Evolutionary conservation across 768 basidiomycete species (phyloP).

Genomic region (Tubosaeta sp.): DNA sequence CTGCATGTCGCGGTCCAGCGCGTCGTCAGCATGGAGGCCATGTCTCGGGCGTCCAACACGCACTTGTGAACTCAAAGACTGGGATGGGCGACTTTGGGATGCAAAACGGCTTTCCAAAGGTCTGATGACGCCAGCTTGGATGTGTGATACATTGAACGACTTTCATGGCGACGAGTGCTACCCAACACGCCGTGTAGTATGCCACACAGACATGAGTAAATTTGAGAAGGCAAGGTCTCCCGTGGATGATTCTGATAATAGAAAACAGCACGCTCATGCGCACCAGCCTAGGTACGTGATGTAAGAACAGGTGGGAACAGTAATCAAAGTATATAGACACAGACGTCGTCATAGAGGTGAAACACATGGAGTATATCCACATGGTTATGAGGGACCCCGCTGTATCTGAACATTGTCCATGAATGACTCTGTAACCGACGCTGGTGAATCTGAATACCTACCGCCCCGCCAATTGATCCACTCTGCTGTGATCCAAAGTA

Average conservation of each 20-base stretch:
- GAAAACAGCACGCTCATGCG: slow-evolving; percentile 20
- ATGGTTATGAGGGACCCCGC: slow-evolving; percentile 2
- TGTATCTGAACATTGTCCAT: slow-evolving; percentile 1
- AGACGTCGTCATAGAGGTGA: slow-evolving; percentile 8
- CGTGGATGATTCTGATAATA: slow-evolving; percentile 14
- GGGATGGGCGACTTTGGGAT: neutral
- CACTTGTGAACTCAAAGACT: slow-evolving; percentile 16
- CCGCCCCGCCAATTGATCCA: slow-evolving; percentile 8
- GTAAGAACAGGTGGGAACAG: neutral
- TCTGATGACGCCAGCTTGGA: slow-evolving; percentile 6
- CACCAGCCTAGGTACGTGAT: slow-evolving; percentile 4
- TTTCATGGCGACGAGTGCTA: slow-evolving; percentile 6
- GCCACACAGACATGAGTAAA: slow-evolving; percentile 8
- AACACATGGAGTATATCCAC: slow-evolving; percentile 12
- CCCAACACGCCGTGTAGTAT: slow-evolving; percentile 6
- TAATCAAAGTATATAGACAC: neutral
- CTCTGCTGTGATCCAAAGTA: slow-evolving; percentile 7
- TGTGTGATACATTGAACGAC: slow-evolving; percentile 6
- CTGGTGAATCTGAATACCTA: neutral
- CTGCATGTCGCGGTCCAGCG: neutral
- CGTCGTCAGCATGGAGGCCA: neutral
- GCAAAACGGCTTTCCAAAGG: slow-evolving; percentile 10
- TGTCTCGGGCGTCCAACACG: neutral
- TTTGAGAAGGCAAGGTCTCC: slow-evolving; percentile 1
- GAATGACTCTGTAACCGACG: neutral